A percentile compares a stretch with the other conserved stretches of the same genome.
These are phyloP conservation scores for Fusarium begoniae DNA, from an alignment of 2,329 filamentous ascomycete genomes.

Conservation along the genomic window DNA sequence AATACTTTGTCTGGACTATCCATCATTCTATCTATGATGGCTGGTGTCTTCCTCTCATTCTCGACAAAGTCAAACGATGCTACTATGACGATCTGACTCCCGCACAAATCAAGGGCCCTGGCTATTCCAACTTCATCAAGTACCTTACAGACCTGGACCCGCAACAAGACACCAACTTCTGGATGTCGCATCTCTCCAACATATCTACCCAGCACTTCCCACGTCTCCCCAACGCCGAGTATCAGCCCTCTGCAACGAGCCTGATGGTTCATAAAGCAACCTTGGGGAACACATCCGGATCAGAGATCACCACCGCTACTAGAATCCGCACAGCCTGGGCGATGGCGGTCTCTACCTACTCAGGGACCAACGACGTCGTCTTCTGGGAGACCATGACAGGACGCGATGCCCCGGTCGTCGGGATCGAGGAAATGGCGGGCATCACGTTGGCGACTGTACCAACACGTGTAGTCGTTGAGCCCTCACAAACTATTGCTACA, in stretches of 20 bases:
- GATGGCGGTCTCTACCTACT: conserved; percentile 30
- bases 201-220: conserved; percentile 34
- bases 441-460: conserved; percentile 36
- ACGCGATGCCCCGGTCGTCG: conserved; percentile 31
- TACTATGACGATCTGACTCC: not conserved
- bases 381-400: conserved; percentile 40
- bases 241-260: conserved; percentile 25
- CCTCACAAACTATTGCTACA: not conserved
- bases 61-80: conserved; percentile 32
- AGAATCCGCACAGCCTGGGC: conserved; percentile 38
- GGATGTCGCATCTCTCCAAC: conserved; percentile 21
- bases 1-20: conserved; percentile 39
- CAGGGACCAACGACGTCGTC: conserved; percentile 26
- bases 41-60: conserved; percentile 37
- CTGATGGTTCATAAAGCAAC: conserved; percentile 27
- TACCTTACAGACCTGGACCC: conserved; percentile 8
- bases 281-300: not conserved
- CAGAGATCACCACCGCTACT: conserved; percentile 30
- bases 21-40: conserved; percentile 45
- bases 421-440: conserved; percentile 33
- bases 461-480: not conserved
- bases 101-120: not conserved
- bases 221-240: conserved; percentile 24
- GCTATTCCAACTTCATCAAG: conserved; percentile 24
- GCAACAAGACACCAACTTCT: conserved; percentile 17